phyloP scores from a whole-genome alignment of 495 filamentous ascomycete species.

The Elaphomyces granulatus region DNA sequence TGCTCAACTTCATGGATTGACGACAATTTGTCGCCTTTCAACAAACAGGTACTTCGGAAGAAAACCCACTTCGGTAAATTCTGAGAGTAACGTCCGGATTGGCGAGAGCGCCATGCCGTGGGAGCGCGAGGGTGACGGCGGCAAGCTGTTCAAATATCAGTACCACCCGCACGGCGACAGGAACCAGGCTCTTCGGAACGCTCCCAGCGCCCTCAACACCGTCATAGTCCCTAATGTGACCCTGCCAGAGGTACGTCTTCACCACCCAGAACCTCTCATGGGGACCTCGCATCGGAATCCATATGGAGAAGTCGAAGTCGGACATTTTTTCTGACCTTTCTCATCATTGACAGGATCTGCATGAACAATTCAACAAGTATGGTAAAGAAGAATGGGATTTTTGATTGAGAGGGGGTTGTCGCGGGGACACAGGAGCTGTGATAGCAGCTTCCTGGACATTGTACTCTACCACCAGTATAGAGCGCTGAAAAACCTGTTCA shows the following conservation, averaged over 20 bases:
- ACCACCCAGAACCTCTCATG: not conserved
- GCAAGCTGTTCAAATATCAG: conserved; percentile 62
- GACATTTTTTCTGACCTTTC: conserved; percentile 12
- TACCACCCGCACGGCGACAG: conserved; percentile 86
- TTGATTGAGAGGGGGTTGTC: conserved; percentile 15
- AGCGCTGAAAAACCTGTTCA: no score
- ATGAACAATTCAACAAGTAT: conserved; percentile 97
- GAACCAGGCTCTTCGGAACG: conserved; percentile 62
- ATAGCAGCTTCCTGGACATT: no score
- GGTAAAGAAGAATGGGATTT: conserved; percentile 68
- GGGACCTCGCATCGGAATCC: not conserved
- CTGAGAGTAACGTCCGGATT: conserved; percentile 64
- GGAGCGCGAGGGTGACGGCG: conserved; percentile 46
- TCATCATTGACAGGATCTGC: conserved; percentile 48
- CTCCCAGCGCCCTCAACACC: conserved; percentile 85
- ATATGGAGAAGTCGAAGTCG: not conserved
- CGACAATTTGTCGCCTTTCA: conserved; percentile 4
- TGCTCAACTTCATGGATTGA: no score
- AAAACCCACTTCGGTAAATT: conserved; percentile 71
- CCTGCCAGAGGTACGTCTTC: conserved; percentile 61
- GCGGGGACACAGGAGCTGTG: no score
- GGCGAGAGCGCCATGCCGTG: conserved; percentile 72
- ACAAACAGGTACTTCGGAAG: conserved; percentile 44
- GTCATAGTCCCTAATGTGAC: conserved; percentile 88
- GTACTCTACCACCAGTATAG: no score